These are phyloP conservation scores for Talaromyces pinophilus DNA, from an alignment of 2,329 filamentous ascomycete species.

Conservation along the genomic window DNA sequence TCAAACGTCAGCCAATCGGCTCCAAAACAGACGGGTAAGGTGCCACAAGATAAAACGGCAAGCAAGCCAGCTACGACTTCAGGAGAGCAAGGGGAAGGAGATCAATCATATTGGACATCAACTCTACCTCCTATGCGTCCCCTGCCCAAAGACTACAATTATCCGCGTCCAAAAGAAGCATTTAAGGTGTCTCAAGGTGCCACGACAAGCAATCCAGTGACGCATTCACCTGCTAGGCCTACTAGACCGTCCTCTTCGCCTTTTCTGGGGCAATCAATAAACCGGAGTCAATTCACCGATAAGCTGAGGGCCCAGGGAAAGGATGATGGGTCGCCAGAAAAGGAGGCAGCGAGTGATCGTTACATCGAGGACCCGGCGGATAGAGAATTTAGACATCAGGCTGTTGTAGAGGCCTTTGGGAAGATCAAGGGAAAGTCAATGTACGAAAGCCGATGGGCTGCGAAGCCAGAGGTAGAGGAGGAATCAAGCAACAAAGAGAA, in stretches of 20 bases:
- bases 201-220: not conserved
- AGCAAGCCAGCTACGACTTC: not conserved
- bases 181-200: not conserved
- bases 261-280: not conserved
- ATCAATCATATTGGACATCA: not conserved
- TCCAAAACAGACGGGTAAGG: not conserved
- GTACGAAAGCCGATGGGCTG: not conserved
- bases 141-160: not conserved
- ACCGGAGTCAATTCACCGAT: not conserved
- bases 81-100: not conserved
- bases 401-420: not conserved
- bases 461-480: not conserved
- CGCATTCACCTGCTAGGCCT: not conserved
- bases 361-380: not conserved
- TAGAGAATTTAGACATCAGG: not conserved
- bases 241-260: not conserved
- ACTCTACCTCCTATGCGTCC: not conserved
- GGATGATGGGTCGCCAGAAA: not conserved
- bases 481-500: not conserved
- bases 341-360: not conserved
- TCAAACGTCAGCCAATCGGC: too few species aligned
- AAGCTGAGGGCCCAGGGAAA: not conserved
- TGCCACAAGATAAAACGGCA: not conserved
- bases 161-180: not conserved
- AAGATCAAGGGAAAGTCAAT: not conserved